Percentiles rank a stretch among this genome's conserved stretches.
Evolutionary conservation across 2,329 filamentous ascomycete genomes (phyloP).

Genomic region (Trichophyton benhamiae): DNA sequence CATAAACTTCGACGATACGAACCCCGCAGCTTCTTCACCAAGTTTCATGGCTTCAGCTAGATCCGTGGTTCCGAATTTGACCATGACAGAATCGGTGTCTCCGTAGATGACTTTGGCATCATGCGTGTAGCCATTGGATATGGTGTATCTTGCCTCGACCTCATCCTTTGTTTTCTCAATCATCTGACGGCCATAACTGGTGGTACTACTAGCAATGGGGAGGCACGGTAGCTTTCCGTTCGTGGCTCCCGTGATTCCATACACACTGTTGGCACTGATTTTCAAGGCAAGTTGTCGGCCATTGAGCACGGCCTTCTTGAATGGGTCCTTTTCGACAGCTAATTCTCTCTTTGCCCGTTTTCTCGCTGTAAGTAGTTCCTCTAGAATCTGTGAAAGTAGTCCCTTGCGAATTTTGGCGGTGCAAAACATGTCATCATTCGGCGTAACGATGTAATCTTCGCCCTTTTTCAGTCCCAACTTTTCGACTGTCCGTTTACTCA

Average conservation of each 20-base stretch:
- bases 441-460: conserved; percentile 92
- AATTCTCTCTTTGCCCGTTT: conserved; percentile 90
- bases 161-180: conserved; percentile 97
- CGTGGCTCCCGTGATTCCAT: conserved; percentile 91
- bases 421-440: conserved; percentile 86
- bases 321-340: conserved; percentile 77
- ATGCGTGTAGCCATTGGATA: conserved; percentile 87
- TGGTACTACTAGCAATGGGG: conserved; percentile 90
- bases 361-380: conserved; percentile 80
- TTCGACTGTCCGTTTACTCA: conserved; percentile 67
- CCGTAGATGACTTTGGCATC: conserved; percentile 97
- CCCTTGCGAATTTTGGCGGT: conserved; percentile 83
- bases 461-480: conserved; percentile 68
- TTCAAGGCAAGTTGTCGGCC: conserved; percentile 94
- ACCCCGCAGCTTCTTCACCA: conserved; percentile 81
- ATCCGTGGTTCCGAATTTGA: conserved; percentile 88
- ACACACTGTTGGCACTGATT: conserved; percentile 93
- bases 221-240: conserved; percentile 92
- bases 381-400: conserved; percentile 84
- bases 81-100: conserved; percentile 99
- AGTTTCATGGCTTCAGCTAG: conserved; percentile 83
- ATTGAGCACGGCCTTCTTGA: conserved; percentile 96
- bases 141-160: conserved; percentile 77
- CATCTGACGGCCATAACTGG: conserved; percentile 95
- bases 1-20: conserved; percentile 81